These are phyloP conservation scores for Vitis vinifera DNA, from an alignment of 164 flowering plant genomes.

Conservation along the genomic window DNA sequence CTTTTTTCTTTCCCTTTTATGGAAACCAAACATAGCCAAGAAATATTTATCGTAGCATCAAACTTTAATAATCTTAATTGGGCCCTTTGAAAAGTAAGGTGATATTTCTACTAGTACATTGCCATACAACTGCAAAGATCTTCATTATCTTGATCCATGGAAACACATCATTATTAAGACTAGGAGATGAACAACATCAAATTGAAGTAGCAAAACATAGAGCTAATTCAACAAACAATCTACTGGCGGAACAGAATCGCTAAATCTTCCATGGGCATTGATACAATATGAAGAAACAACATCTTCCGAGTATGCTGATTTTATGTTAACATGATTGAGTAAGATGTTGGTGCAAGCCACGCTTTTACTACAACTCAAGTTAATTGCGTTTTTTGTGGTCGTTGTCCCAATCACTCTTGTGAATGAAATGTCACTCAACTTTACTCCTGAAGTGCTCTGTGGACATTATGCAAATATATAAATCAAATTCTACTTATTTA, in stretches of 20 bases:
- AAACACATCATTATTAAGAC: no score
- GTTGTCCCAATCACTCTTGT: constrained; percentile 25
- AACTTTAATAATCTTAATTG: no score
- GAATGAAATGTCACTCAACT: constrained; percentile 34
- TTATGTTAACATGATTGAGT: constrained; percentile 18
- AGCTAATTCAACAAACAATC: background rate
- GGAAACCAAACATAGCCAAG: no score
- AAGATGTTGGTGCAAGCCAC: constrained; percentile 32
- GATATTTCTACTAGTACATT: no score
- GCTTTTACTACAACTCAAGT: constrained; percentile 26
- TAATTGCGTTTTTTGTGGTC: constrained; percentile 14
- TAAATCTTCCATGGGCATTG: constrained; percentile 36
- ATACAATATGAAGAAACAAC: constrained; percentile 12
- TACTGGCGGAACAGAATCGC: background rate
- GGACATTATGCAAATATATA: background rate
- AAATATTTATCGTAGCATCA: no score
- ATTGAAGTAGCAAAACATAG: background rate
- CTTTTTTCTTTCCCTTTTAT: no score
- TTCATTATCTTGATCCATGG: no score
- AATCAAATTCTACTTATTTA: no score
- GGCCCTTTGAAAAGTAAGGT: no score
- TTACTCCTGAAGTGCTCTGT: constrained; percentile 15
- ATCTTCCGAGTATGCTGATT: constrained; percentile 6
- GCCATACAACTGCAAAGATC: no score
- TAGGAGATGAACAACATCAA: background rate